Percentiles rank a stretch among this genome's conserved stretches.
phyloP scores from a whole-genome alignment of 2,329 filamentous ascomycete species.

The Diaporthe sp. region DNA sequence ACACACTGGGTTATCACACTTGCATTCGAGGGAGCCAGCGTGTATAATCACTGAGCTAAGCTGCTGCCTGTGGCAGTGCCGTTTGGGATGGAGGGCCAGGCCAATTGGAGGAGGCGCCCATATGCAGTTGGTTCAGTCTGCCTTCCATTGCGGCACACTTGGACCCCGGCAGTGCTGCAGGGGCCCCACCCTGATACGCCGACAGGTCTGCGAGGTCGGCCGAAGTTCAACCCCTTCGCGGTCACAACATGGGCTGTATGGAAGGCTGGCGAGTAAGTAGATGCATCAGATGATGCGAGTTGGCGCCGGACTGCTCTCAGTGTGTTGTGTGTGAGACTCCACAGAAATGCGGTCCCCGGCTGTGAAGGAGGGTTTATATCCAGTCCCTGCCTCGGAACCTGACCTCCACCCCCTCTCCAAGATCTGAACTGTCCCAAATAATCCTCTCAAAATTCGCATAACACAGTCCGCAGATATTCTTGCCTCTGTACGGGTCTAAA shows the following conservation, averaged over 20 bases:
- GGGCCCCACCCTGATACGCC: neutral
- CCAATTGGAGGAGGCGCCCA: neutral
- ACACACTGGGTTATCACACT: neutral
- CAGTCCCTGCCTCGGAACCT: neutral
- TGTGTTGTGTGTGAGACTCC: neutral
- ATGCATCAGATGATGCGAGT: neutral
- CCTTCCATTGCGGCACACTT: neutral
- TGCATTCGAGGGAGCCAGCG: neutral
- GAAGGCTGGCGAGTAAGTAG: neutral
- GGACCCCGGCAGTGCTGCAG: constrained; percentile 2
- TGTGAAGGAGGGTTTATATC: neutral
- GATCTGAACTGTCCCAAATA: neutral
- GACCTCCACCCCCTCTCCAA: neutral
- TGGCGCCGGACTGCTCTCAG: neutral
- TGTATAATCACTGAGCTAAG: neutral
- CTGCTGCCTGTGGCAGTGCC: constrained; percentile 11
- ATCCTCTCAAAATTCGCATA: neutral
- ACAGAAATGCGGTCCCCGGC: neutral
- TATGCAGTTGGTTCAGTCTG: constrained; percentile 9
- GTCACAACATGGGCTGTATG: too few species aligned
- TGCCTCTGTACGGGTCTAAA: too few species aligned
- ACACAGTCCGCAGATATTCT: neutral
- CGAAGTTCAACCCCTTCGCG: too few species aligned
- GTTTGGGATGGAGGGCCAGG: neutral
- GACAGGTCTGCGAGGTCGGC: neutral